These are phyloP conservation scores for Colletotrichum shisoi DNA, from an alignment of 2,329 filamentous ascomycete genomes.

Conservation along the genomic window DNA sequence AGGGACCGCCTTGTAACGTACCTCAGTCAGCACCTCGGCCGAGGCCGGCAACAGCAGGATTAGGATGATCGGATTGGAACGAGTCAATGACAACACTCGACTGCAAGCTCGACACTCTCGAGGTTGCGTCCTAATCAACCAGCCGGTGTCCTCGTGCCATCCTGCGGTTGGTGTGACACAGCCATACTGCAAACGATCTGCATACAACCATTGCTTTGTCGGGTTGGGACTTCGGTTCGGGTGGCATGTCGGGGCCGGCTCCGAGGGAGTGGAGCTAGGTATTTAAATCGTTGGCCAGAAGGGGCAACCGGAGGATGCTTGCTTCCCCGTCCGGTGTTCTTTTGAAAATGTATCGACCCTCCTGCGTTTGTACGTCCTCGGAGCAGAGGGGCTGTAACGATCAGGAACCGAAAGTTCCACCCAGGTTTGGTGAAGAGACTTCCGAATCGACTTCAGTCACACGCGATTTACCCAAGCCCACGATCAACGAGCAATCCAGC, in stretches of 20 bases:
- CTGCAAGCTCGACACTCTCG: neutral
- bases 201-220: conserved; percentile 2
- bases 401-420: neutral
- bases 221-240: conserved; percentile 3
- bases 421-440: neutral
- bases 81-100: neutral
- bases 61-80: no score
- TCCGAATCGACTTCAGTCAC: neutral
- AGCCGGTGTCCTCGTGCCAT: neutral
- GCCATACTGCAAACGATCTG: neutral
- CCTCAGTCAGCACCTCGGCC: neutral
- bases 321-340: neutral
- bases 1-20: no score
- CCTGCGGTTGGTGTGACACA: neutral
- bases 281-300: neutral
- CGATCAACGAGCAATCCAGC: neutral
- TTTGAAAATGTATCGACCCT: neutral
- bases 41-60: neutral
- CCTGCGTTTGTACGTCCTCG: neutral
- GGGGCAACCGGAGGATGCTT: conserved; percentile 2
- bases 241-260: conserved; percentile 16
- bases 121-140: neutral
- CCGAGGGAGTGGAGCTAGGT: conserved; percentile 24
- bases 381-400: neutral
- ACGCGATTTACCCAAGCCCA: neutral